These are phyloP conservation scores for Blechomonas ayalai DNA, from an alignment of 208 protist genomes.

Conservation along the genomic window DNA sequence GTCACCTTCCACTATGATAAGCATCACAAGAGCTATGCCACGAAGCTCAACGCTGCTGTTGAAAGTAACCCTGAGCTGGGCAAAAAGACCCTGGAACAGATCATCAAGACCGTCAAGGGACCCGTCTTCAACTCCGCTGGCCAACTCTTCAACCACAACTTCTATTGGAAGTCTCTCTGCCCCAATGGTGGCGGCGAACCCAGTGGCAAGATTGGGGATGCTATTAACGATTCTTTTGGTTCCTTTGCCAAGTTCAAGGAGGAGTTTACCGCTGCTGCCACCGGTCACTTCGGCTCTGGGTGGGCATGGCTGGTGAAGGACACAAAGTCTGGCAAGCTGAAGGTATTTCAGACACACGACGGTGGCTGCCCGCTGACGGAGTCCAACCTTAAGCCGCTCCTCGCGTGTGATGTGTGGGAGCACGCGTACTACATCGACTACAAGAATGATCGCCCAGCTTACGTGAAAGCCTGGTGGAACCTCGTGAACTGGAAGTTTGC, in stretches of 20 bases:
- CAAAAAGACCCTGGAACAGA: conserved; percentile 70
- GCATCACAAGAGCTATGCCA: conserved; percentile 89
- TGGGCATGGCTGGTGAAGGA: conserved; percentile 94
- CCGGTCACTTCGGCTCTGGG: conserved; percentile 91
- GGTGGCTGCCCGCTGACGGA: conserved; percentile 72
- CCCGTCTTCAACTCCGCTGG: conserved; percentile 89
- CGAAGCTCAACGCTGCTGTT: conserved; percentile 84
- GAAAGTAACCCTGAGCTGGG: conserved; percentile 48
- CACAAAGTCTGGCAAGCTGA: conserved; percentile 64
- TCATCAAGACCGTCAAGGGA: conserved; percentile 78
- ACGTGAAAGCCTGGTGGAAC: conserved; percentile 91
- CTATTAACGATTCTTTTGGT: conserved; percentile 81
- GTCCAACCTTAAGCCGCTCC: conserved; percentile 53
- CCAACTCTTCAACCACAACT: conserved; percentile 93
- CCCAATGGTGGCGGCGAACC: conserved; percentile 59
- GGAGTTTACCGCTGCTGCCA: conserved; percentile 81
- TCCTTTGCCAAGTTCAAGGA: conserved; percentile 90
- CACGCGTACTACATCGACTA: conserved; percentile 96
- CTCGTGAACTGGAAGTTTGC: conserved; percentile 92
- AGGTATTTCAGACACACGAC: conserved; percentile 79
- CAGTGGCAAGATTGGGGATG: conserved; percentile 41
- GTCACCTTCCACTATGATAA: conserved; percentile 90
- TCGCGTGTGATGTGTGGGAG: conserved; percentile 93
- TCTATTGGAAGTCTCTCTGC: conserved; percentile 89
- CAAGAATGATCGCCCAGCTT: conserved; percentile 85